Conservation (phyloP, 202 grass and related monocot species). For the Saccharum hybrid region DNA sequence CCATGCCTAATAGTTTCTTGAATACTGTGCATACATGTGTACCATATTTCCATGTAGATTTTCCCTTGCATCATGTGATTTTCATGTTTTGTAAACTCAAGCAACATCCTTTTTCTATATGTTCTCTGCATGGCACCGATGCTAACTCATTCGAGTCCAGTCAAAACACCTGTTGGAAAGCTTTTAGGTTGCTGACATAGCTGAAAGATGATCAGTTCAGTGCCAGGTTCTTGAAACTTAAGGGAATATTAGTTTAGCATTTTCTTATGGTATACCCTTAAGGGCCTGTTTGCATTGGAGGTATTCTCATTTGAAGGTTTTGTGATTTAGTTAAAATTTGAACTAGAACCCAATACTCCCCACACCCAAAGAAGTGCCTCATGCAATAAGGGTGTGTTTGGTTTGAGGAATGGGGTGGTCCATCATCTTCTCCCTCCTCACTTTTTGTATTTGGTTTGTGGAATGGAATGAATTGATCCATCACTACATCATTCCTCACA, state of each 20-base stretch:
- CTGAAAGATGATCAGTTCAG: background rate
- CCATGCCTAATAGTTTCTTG: background rate
- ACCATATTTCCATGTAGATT: background rate
- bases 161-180: background rate
- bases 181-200: background rate
- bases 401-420: too few relatives aligned
- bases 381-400: background rate
- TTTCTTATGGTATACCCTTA: background rate
- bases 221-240: slow-evolving; percentile 7
- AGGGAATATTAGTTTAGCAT: background rate
- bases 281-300: background rate
- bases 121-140: background rate
- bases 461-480: too few relatives aligned
- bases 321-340: background rate
- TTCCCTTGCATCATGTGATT: background rate
- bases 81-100: background rate
- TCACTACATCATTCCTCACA: too few relatives aligned
- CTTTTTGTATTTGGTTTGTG: too few relatives aligned
- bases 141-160: background rate
- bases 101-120: background rate
- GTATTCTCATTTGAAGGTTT: slow-evolving; percentile 4
- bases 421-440: too few relatives aligned
- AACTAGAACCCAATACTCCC: background rate
- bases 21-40: background rate
- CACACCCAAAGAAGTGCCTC: background rate